Evolutionary conservation across 306 rosid genomes (phyloP).

Genomic region (Quercus dentata): DNA sequence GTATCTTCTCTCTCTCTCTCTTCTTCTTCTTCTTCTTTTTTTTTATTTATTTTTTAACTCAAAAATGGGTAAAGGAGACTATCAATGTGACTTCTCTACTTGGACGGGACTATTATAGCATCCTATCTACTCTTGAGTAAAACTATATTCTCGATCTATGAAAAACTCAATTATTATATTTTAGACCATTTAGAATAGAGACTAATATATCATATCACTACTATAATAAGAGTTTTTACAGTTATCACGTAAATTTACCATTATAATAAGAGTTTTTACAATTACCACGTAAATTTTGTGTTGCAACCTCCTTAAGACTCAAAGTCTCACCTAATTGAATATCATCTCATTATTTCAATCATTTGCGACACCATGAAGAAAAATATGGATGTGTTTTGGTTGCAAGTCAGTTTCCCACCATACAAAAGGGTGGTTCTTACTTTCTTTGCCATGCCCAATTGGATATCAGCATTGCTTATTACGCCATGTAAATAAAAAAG

Average conservation of each 20-base stretch:
- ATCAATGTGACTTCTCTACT: fast-evolving
- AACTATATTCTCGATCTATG: no score
- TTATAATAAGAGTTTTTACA: neutral
- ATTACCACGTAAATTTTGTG: neutral
- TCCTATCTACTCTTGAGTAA: fast-evolving
- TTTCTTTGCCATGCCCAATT: neutral
- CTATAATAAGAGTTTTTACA: neutral
- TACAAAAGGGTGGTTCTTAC: neutral
- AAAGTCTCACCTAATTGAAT: neutral
- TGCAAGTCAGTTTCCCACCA: slow-evolving; percentile 29
- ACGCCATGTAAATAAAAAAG: neutral
- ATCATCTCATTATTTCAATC: neutral
- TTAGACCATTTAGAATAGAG: no score
- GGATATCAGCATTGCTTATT: neutral
- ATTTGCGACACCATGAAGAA: slow-evolving; percentile 3
- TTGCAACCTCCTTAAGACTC: neutral
- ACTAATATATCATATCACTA: no score
- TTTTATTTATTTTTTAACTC: no score
- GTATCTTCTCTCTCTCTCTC: no score
- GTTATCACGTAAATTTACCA: neutral
- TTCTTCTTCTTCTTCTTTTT: no score
- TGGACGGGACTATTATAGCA: fast-evolving
- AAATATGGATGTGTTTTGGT: slow-evolving; percentile 5
- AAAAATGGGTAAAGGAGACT: fast-evolving
- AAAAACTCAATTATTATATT: no score